Base-by-base conservation (phyloP, 306 rosid genomes). In the Comarum palustre region DNA sequence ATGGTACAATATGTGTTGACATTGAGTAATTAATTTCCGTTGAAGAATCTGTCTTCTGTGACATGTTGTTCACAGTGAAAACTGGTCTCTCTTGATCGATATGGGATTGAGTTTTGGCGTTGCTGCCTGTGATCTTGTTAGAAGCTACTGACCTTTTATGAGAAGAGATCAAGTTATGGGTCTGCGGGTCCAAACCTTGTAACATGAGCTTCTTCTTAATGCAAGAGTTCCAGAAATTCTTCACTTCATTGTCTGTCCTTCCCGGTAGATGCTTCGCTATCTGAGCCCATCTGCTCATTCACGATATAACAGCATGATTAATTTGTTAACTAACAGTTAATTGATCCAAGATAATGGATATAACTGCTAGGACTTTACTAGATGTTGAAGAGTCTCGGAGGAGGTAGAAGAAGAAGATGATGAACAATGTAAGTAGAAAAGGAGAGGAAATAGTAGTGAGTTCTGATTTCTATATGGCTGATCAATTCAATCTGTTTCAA, bases 181-280 rank as follows among this genome's bases (percentile, higher is more conserved):
- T 86, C 32, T 81, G 76, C 31, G 90, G 90, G 74, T 86, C 90
- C 66, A 86, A 75, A 19, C 85, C 90, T 69, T 76, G 86, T 48
- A 79, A 82, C 32, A 84, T 52, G 24, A 94, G 88, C 87, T 91
- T 91, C 92, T 89, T 94, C 84, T 94, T 94, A 52, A 91, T 88
- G 91, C 93, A 89, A 55, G 99, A 94, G 84, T 94, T 94, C 99
- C 99, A 94, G 75, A 94, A 94, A 73, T 94, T 94, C 84, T 94
- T 94, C 83, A 94, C 97, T 72, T 94, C 99, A 74, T 93, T 93
- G 81, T 93, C 98, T 68, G 98, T 93, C 89, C 98, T 86, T 85
- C 98, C 98, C 13, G 97, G 99, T 82, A 94, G 62, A 75, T 94
- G 99, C 86, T 89, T 91, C 2, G 99, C 99, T 68, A 94, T 94